Conservation (phyloP, 169 alveolate species). For the Perkinsus chesapeaki region DNA sequence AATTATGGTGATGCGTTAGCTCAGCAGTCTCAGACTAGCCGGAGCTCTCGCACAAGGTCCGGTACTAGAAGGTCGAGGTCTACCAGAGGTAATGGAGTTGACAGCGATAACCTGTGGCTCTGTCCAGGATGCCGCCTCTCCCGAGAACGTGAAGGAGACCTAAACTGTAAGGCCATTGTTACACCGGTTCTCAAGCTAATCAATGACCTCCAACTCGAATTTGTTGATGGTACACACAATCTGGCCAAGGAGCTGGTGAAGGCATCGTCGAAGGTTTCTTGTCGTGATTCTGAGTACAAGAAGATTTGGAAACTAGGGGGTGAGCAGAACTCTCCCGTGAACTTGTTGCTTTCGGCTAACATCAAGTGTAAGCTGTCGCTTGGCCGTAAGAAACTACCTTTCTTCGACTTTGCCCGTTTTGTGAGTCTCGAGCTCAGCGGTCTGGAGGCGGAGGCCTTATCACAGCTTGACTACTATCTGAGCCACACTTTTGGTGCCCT, state of each 20-base stretch:
- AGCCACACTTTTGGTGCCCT: not conserved
- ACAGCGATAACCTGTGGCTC: not conserved
- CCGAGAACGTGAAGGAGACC: not conserved
- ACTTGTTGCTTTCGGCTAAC: not conserved
- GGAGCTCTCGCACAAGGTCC: not conserved
- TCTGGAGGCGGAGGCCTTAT: not conserved
- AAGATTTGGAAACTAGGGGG: not conserved
- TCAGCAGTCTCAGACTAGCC: not conserved
- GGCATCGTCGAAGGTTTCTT: not conserved
- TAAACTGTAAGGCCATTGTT: not conserved
- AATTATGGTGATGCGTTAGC: not conserved
- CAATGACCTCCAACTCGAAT: not conserved
- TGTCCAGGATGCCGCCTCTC: not conserved
- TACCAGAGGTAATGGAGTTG: not conserved
- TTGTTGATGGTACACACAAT: not conserved
- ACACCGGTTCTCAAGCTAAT: not conserved
- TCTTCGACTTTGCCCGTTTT: not conserved
- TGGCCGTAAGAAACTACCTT: not conserved
- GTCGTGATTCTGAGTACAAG: not conserved
- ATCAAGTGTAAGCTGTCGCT: not conserved
- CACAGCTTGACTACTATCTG: not conserved
- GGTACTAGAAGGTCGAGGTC: not conserved
- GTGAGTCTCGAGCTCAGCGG: not conserved
- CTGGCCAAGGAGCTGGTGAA: not conserved
- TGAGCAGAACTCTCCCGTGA: not conserved